Conservation (phyloP, 2,329 filamentous ascomycete genomes). For the Monilinia fructicola region DNA sequence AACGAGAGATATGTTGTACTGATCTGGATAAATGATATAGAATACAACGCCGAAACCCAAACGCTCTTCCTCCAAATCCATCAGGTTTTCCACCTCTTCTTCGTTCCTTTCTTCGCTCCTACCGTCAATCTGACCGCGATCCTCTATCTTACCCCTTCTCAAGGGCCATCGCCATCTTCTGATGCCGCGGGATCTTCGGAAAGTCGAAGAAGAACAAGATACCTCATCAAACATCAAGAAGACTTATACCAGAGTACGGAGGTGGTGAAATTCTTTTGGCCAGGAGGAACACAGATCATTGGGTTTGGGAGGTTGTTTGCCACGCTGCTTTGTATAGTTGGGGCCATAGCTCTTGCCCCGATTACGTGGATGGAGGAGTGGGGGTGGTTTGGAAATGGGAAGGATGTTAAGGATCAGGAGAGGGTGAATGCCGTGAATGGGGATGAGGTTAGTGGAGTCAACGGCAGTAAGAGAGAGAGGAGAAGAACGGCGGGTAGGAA, state of each 20-base stretch:
- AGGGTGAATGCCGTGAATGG: background rate
- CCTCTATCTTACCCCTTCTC: constrained; percentile 56
- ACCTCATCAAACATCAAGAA: constrained; percentile 74
- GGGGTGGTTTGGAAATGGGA: constrained; percentile 24
- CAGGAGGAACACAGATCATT: constrained; percentile 58
- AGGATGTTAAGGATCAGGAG: background rate
- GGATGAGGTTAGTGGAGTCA: constrained; percentile 3
- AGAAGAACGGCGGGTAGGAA: background rate
- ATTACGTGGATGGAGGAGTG: constrained; percentile 51
- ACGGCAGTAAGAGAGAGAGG: background rate
- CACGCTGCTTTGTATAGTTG: constrained; percentile 63
- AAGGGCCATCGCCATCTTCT: background rate
- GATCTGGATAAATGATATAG: constrained; percentile 37
- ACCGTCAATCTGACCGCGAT: constrained; percentile 68
- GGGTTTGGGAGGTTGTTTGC: constrained; percentile 52
- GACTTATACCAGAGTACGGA: constrained; percentile 80
- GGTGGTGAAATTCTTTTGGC: constrained; percentile 69
- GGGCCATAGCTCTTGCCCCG: constrained; percentile 52
- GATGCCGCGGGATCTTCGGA: background rate
- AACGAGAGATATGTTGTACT: background rate
- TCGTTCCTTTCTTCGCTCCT: constrained; percentile 72
- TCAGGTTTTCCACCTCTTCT: constrained; percentile 76
- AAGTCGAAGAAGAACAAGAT: constrained; percentile 44
- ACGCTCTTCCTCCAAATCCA: constrained; percentile 72
- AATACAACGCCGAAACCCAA: constrained; percentile 64